Base-by-base conservation (phyloP, 106 monocot genomes). In the Xerophyta viscosa region DNA sequence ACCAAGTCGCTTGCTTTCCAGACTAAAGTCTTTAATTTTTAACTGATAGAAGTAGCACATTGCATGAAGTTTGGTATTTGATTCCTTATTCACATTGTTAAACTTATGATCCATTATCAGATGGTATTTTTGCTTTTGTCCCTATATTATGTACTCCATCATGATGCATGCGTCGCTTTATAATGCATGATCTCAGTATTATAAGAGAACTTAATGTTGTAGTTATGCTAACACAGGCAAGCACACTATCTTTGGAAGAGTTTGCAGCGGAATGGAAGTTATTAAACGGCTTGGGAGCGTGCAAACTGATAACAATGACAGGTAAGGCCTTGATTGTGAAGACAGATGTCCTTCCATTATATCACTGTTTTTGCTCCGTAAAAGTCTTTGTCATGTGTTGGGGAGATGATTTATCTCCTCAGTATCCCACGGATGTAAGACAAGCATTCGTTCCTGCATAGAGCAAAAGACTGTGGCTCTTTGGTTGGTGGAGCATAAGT, bases 251-350 rank as follows among this genome's bases (percentile, higher is more conserved):
- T 91, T 91, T 66, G 86, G 91, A 46, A 69, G 91, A 65, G 78
- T 91, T 48, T 78, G 76, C 61, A 60, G 57, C 36, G 91, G 91
- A 39, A 91, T 91, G 91, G 91, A 91, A 61, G 72, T 91, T 57
- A 54, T 91, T 48, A 82, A 67, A 57, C 71, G 91, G 8, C 82
- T 86, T 69, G 86, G 91, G 55, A 91, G 91, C 73, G 78, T 91
- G 45, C 91, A 91, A 50, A 91, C 91, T n/a, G 77, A 91, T 66
- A 91, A 82, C 46, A 86, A 58, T 62, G 91, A 91, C 33, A 81
- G 86, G 91, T 91, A 64, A 27, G 19, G 19, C 57, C 19, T 62
- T 28, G 8, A 44, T 3, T 17, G n/a, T 44, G 10, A 10, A 6
- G 33, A 33, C 15, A 5, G 14, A 31, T 8, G 33, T 33, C 33